Conservation (phyloP, 2,329 filamentous ascomycete species). For the Penicillium sp. region DNA sequence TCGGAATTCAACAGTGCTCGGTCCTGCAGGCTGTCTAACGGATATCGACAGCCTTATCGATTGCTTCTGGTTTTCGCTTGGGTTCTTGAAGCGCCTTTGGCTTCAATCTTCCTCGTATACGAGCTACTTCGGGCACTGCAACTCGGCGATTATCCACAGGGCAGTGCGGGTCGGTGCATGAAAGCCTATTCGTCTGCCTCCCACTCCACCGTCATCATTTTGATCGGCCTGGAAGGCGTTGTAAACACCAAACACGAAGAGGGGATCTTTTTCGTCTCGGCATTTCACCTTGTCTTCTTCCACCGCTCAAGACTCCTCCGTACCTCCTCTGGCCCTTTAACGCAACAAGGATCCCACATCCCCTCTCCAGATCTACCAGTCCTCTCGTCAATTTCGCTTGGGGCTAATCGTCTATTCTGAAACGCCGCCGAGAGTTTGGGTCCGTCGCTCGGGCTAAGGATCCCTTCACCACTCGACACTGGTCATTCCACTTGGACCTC, state of each 20-base stretch:
- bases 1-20: not conserved
- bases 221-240: constrained; percentile 27
- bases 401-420: constrained; percentile 23
- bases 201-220: constrained; percentile 27
- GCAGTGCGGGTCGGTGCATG: constrained; percentile 27
- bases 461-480: constrained; percentile 22
- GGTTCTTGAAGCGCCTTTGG: not conserved
- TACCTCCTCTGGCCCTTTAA: constrained; percentile 2
- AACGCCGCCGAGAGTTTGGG: constrained; percentile 31
- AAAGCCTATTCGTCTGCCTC: constrained; percentile 28
- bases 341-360: constrained; percentile 19
- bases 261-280: constrained; percentile 8
- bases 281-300: constrained; percentile 19
- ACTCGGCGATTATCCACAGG: constrained; percentile 11
- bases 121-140: not conserved
- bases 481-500: constrained; percentile 28
- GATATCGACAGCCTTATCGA: not conserved
- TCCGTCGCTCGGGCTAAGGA: constrained; percentile 26
- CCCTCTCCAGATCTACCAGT: not conserved
- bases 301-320: not conserved
- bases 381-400: constrained; percentile 20
- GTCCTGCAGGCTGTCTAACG: not conserved
- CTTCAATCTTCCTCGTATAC: not conserved
- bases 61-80: constrained; percentile 1
- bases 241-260: constrained; percentile 34